These are phyloP conservation scores for Prunus yedoensis DNA, from an alignment of 331 rosid species.

Conservation along the genomic window DNA sequence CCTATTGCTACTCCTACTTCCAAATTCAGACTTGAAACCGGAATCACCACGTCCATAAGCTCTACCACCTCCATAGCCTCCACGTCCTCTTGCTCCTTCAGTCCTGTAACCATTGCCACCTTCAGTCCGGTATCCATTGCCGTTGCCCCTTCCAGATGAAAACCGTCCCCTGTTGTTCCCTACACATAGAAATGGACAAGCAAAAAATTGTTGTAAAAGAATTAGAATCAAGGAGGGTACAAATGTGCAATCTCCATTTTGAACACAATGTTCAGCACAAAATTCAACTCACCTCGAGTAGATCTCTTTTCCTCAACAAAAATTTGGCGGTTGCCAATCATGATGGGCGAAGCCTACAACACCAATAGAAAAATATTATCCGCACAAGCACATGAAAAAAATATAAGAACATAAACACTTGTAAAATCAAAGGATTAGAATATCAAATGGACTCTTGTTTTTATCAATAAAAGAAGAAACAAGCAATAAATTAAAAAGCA, in stretches of 20 bases:
- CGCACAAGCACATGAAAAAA: not conserved
- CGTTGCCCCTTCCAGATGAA: slow-evolving; percentile 50
- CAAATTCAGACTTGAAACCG: slow-evolving; percentile 50
- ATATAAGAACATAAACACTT: not conserved
- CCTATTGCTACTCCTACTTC: slow-evolving; percentile 54
- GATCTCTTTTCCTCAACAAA: slow-evolving; percentile 76
- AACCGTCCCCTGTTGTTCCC: slow-evolving; percentile 62
- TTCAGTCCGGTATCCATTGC: slow-evolving; percentile 52
- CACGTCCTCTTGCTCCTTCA: slow-evolving; percentile 74
- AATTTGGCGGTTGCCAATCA: slow-evolving; percentile 45
- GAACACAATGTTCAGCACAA: not conserved
- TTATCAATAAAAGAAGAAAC: not conserved
- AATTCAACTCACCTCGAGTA: slow-evolving; percentile 68
- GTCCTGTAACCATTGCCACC: slow-evolving; percentile 46
- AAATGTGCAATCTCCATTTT: not conserved
- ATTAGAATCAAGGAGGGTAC: not conserved
- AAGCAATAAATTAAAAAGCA: not conserved
- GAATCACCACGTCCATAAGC: slow-evolving; percentile 59
- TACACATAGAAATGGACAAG: slow-evolving; percentile 26
- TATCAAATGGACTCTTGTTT: not conserved
- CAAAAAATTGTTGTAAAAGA: not conserved
- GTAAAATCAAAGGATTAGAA: not conserved
- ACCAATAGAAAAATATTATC: slow-evolving; percentile 9
- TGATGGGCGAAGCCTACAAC: slow-evolving; percentile 71
- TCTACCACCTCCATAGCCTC: slow-evolving; percentile 61